Evolutionary conservation across 768 basidiomycete genomes (phyloP).

Genomic region (Obba rivulosa): DNA sequence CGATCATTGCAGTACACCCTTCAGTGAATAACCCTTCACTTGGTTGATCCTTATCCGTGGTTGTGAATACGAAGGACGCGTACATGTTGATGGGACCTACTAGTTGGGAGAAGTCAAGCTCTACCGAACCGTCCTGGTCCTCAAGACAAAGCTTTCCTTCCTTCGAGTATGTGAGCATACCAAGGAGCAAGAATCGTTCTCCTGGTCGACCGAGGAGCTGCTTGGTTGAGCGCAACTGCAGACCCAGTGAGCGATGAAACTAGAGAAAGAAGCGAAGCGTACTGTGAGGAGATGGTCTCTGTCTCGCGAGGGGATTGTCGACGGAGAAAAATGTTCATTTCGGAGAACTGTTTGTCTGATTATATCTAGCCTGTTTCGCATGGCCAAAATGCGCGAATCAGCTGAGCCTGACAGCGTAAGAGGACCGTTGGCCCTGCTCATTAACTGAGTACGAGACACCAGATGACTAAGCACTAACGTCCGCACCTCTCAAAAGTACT

Average conservation of each 20-base stretch:
- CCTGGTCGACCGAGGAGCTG: constrained; percentile 89
- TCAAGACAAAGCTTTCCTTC: constrained; percentile 90
- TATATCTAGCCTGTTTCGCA: constrained; percentile 82
- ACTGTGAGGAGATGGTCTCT: constrained; percentile 86
- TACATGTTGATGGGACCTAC: constrained; percentile 37
- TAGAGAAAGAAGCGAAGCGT: constrained; percentile 16
- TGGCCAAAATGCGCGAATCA: constrained; percentile 71
- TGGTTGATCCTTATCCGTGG: constrained; percentile 61
- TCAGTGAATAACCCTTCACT: constrained; percentile 96
- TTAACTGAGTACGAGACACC: constrained; percentile 4
- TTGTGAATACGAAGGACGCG: neutral
- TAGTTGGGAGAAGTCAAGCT: constrained; percentile 81
- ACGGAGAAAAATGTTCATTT: constrained; percentile 97
- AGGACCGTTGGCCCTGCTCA: constrained; percentile 41
- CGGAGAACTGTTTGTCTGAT: constrained; percentile 90
- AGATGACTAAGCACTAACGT: neutral
- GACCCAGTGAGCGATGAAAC: neutral
- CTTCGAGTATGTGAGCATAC: constrained; percentile 86
- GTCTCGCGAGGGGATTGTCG: constrained; percentile 86
- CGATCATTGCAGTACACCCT: constrained; percentile 90
- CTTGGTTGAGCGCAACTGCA: constrained; percentile 89
- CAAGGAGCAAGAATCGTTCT: constrained; percentile 87
- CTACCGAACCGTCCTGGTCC: constrained; percentile 88
- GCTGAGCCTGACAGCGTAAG: constrained; percentile 79
- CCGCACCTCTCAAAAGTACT: constrained; percentile 87